Base-by-base conservation (phyloP, 495 filamentous ascomycete species). In the Hamigera avellanea region DNA sequence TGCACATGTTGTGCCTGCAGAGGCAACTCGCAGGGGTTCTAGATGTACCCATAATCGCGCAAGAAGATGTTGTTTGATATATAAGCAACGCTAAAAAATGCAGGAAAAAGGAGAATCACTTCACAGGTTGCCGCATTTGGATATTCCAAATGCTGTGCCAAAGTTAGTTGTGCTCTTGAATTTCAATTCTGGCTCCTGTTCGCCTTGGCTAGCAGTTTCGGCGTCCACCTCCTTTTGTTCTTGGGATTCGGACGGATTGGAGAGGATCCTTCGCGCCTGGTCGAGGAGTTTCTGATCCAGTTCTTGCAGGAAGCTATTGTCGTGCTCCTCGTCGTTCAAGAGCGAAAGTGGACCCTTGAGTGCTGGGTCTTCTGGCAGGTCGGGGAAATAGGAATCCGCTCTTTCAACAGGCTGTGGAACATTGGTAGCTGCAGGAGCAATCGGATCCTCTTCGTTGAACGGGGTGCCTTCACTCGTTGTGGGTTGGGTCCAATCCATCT, bases 121-220 rank as follows among this genome's bases (percentile, higher is more conserved):
- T 23, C 21, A 23, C 4, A 23, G 5, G 4, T 23, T 23, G 21
- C 21, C 42, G 18, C 31, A 41, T 29, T 42, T 45, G 13, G 54
- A 48, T 32, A 47, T 31, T 44, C 64, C 64, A 56, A 66, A 69
- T 6, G 61, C 64, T 16, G 61, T 64, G 26, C 76, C 76, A 59
- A 81, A 81, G 50, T 81, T 81, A 32, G 57, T 73, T n/a, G 67
- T 66, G 12, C 56, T 57, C 38, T 64, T 78, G 43, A 81, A 57
- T 50, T 69, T 77, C 26, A 79, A 53, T 26, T 71, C 69, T 15
- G 76, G 62, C 10, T 75, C 72, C 33, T 66, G 63, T n/a, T 69
- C 60, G 3, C 53, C 58, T 19, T 55, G 54, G 28, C 41, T 36
- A 44, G 50, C 36, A 10, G 42, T 14, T 21, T 61, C 57, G 8